Percentiles rank a stretch among this genome's conserved stretches.
Evolutionary conservation across 352 stramenopile genomes (phyloP).

Genomic region (Phytophthora uliginosa): DNA sequence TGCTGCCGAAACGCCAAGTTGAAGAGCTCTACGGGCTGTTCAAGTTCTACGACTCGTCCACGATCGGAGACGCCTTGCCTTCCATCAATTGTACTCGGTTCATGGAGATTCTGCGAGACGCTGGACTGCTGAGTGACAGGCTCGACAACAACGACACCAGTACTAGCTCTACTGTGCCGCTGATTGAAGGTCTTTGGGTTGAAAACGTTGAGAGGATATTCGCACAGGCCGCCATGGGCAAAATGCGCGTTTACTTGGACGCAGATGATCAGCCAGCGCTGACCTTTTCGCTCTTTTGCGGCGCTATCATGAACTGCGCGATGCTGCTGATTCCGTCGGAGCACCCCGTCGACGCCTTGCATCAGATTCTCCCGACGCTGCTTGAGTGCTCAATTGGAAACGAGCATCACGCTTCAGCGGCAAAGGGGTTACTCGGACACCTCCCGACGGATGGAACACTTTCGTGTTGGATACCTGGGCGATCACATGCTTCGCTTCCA

Average conservation of each 20-base stretch:
- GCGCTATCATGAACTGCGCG: slow-evolving; percentile 60
- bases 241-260: slow-evolving; percentile 69
- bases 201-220: slow-evolving; percentile 56
- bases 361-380: slow-evolving; percentile 16
- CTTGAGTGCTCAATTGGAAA: slow-evolving; percentile 6
- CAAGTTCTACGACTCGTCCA: slow-evolving; percentile 71
- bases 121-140: slow-evolving; percentile 32
- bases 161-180: background rate
- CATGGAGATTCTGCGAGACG: slow-evolving; percentile 55
- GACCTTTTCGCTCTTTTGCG: slow-evolving; percentile 66
- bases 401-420: background rate
- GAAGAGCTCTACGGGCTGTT: slow-evolving; percentile 62
- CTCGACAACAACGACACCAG: background rate
- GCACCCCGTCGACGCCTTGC: slow-evolving; percentile 17
- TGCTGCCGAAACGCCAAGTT: slow-evolving; percentile 37
- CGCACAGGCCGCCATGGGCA: slow-evolving; percentile 63
- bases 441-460: slow-evolving; percentile 9
- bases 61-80: slow-evolving; percentile 49
- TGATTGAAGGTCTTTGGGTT: slow-evolving; percentile 4
- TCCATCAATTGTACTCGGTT: slow-evolving; percentile 60
- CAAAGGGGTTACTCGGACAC: slow-evolving; percentile 24
- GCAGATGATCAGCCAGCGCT: slow-evolving; percentile 56
- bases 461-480: slow-evolving; percentile 20
- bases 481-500: slow-evolving; percentile 1
- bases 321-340: slow-evolving; percentile 39